phyloP scores from a whole-genome alignment of 2,329 filamentous ascomycete genomes.

The Colletotrichum cordylinicola region DNA sequence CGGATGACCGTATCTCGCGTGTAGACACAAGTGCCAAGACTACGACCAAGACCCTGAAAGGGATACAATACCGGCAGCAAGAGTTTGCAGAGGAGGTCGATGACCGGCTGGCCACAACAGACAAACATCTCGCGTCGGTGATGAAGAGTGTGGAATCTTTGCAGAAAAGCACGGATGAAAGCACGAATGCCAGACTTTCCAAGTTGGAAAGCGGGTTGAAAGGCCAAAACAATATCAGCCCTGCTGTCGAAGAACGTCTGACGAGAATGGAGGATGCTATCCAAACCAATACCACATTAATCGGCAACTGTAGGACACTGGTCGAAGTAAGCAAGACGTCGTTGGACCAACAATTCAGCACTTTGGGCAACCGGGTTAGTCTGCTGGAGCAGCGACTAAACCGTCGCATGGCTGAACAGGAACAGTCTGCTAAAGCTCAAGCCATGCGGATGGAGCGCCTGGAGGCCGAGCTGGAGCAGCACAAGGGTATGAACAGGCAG shows the following conservation, averaged over 20 bases:
- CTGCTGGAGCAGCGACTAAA: not conserved
- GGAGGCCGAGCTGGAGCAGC: not conserved
- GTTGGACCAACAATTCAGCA: not conserved
- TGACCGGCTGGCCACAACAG: not conserved
- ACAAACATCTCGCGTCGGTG: not conserved
- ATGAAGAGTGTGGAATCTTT: not conserved
- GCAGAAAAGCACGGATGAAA: not conserved
- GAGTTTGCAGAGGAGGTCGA: not conserved
- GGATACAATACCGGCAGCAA: not conserved
- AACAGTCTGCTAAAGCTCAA: not conserved
- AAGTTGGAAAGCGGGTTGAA: not conserved
- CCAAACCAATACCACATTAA: not conserved
- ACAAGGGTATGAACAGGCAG: not conserved
- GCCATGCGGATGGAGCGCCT: not conserved
- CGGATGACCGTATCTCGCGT: not conserved
- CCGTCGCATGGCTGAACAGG: not conserved
- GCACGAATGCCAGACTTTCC: not conserved
- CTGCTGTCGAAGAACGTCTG: not conserved
- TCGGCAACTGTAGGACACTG: slow-evolving; percentile 7
- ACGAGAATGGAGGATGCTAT: not conserved
- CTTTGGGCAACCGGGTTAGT: not conserved
- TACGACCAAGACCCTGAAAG: not conserved
- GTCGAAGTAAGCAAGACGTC: slow-evolving; percentile 1
- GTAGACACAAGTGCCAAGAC: not conserved
- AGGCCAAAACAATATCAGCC: not conserved